Evolutionary conservation across 2,329 filamentous ascomycete species (phyloP).

Genomic region (Ophiostoma ulmi): DNA sequence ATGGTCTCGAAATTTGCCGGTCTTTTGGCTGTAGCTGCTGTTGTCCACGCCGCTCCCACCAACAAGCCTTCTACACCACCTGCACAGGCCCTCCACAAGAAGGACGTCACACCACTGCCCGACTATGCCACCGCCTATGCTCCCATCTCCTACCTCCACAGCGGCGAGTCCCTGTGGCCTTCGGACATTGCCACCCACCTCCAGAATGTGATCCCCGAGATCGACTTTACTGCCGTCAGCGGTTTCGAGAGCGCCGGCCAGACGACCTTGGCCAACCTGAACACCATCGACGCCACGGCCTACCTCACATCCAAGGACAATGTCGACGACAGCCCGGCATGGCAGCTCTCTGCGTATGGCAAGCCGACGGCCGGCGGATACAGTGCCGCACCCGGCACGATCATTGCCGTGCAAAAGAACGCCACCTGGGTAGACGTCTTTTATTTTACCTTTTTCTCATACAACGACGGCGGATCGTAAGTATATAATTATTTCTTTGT

Average conservation of each 20-base stretch:
- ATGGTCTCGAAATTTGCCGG: background rate
- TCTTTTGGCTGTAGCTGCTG: constrained; percentile 10
- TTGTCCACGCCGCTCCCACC: constrained; percentile 13
- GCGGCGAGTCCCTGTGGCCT: constrained; percentile 27
- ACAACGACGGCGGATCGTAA: constrained; percentile 27
- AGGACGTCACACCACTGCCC: constrained; percentile 23
- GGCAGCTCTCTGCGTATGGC: constrained; percentile 27
- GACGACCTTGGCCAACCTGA: constrained; percentile 26
- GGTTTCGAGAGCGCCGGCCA: constrained; percentile 23
- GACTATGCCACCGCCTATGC: constrained; percentile 27
- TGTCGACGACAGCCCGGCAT: constrained; percentile 23
- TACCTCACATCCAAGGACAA: constrained; percentile 28
- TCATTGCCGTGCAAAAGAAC: constrained; percentile 29
- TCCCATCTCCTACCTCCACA: constrained; percentile 27
- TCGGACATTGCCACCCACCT: constrained; percentile 28
- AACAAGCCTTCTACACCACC: background rate
- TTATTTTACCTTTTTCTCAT: constrained; percentile 30
- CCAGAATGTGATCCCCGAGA: constrained; percentile 27
- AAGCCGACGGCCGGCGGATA: constrained; percentile 23
- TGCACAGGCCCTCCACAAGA: background rate
- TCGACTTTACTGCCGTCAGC: constrained; percentile 19
- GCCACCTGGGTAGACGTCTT: constrained; percentile 28
- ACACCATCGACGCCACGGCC: constrained; percentile 20
- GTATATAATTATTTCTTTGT: background rate
- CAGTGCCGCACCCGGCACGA: constrained; percentile 28